phyloP scores from a whole-genome alignment of 1,284 basidiomycete species.

The Schizophyllum amplum region DNA sequence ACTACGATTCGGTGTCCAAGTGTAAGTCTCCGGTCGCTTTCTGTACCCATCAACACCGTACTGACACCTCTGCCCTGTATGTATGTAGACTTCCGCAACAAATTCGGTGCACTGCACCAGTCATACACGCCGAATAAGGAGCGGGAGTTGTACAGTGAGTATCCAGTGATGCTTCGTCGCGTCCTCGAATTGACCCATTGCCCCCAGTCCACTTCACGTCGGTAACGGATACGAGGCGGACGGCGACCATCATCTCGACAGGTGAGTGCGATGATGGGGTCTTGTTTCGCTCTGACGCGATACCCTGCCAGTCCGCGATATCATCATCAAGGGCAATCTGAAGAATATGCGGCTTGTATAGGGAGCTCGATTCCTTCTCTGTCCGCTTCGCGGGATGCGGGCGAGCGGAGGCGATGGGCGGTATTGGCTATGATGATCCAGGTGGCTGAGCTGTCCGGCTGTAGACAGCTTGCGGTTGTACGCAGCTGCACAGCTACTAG shows the following conservation, averaged over 20 bases:
- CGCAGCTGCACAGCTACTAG: too few species aligned
- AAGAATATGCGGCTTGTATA: slow-evolving; percentile 47
- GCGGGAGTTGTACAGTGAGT: slow-evolving; percentile 62
- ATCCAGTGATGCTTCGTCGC: slow-evolving; percentile 1
- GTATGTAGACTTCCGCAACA: slow-evolving; percentile 56
- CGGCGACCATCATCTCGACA: slow-evolving; percentile 46
- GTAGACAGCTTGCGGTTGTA: too few species aligned
- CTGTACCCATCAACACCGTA: too few species aligned
- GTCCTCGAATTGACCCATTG: slow-evolving; percentile 4
- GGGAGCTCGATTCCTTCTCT: too few species aligned
- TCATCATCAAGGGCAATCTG: slow-evolving; percentile 53
- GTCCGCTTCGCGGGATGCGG: too few species aligned
- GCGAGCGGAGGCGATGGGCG: too few species aligned
- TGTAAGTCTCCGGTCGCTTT: slow-evolving; percentile 47
- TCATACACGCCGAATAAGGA: slow-evolving; percentile 56
- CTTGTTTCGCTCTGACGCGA: slow-evolving; percentile 3
- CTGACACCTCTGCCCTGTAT: too few species aligned
- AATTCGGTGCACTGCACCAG: slow-evolving; percentile 63
- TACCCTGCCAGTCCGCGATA: slow-evolving; percentile 41
- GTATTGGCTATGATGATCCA: too few species aligned
- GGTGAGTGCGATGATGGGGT: slow-evolving; percentile 26
- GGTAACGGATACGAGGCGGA: slow-evolving; percentile 61
- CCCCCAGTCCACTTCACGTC: slow-evolving; percentile 66
- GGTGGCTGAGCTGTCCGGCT: too few species aligned
- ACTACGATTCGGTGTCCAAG: slow-evolving; percentile 62